A percentile compares a stretch with the other conserved stretches of the same genome.
Evolutionary conservation across 2,329 filamentous ascomycete species (phyloP).

Genomic region (Penicillium sp.): DNA sequence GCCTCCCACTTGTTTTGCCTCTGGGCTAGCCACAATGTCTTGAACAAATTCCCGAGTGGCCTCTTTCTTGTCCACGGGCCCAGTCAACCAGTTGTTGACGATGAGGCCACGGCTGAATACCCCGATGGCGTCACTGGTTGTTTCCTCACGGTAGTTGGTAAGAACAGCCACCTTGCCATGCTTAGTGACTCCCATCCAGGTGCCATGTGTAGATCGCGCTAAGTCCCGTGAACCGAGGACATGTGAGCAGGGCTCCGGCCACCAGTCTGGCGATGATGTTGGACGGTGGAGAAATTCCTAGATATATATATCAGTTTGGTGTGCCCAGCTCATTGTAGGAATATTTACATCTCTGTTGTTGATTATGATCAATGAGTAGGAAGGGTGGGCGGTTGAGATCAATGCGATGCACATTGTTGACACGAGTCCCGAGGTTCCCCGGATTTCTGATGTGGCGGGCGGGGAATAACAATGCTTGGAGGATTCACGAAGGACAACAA

Average conservation of each 20-base stretch:
- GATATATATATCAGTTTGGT: slow-evolving; percentile 6
- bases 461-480: not conserved
- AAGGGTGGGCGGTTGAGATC: slow-evolving; percentile 71
- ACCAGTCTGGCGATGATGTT: slow-evolving; percentile 60
- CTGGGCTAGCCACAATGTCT: slow-evolving; percentile 54
- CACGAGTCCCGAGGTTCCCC: slow-evolving; percentile 37
- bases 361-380: slow-evolving; percentile 71
- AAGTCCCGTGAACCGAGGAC: slow-evolving; percentile 63
- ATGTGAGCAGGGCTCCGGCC: slow-evolving; percentile 55
- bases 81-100: slow-evolving; percentile 59
- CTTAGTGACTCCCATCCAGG: slow-evolving; percentile 63
- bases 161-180: slow-evolving; percentile 62
- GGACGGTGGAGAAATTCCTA: slow-evolving; percentile 63
- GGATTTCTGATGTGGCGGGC: not conserved
- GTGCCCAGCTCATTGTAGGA: not conserved
- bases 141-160: slow-evolving; percentile 63
- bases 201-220: slow-evolving; percentile 59
- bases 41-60: slow-evolving; percentile 53
- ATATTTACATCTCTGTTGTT: slow-evolving; percentile 69
- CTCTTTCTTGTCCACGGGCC: slow-evolving; percentile 40
- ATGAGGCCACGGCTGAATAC: slow-evolving; percentile 57
- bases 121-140: slow-evolving; percentile 48
- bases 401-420: slow-evolving; percentile 71
- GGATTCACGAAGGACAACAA: not conserved
- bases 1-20: slow-evolving; percentile 59